These are phyloP conservation scores for Linum trigynum DNA, from an alignment of 345 rosid genomes.

Conservation along the genomic window DNA sequence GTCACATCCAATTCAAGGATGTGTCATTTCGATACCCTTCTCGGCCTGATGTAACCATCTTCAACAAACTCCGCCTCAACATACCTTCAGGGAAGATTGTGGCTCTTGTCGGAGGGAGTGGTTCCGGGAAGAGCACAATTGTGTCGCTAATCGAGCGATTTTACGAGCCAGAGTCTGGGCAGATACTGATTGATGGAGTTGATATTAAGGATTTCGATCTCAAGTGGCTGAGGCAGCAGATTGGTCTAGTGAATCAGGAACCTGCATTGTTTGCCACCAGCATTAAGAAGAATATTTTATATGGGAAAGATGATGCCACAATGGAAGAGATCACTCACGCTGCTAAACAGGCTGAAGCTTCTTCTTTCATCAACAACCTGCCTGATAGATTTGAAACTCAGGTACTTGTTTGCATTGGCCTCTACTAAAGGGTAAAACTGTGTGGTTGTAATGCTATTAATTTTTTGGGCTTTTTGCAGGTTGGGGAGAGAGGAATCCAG, in stretches of 20 bases:
- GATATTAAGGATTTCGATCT: constrained; percentile 55
- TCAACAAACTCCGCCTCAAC: constrained; percentile 43
- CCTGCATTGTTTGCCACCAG: constrained; percentile 84
- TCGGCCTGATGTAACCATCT: constrained; percentile 65
- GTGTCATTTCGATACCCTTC: constrained; percentile 75
- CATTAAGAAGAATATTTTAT: constrained; percentile 78
- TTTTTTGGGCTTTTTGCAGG: constrained; percentile 28
- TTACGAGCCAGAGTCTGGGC: constrained; percentile 71
- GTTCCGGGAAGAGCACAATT: constrained; percentile 94
- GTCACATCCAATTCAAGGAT: constrained; percentile 69
- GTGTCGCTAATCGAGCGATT: constrained; percentile 85
- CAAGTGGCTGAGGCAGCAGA: constrained; percentile 76
- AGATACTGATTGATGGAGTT: constrained; percentile 54
- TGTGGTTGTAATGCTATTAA: no score
- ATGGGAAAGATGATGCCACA: constrained; percentile 77
- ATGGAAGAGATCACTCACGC: constrained; percentile 59
- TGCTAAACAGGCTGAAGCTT: constrained; percentile 81
- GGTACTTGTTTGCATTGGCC: constrained; percentile 24
- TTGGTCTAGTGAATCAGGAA: constrained; percentile 92
- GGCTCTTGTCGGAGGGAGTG: constrained; percentile 96
- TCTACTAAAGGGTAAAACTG: no score
- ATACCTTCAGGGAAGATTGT: constrained; percentile 75
- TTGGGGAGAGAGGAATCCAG: constrained; percentile 91
- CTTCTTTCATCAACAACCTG: constrained; percentile 72
- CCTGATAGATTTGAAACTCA: constrained; percentile 92